phyloP scores from a whole-genome alignment of 176 grass and related monocot species.

The Saccharum spontaneum region DNA sequence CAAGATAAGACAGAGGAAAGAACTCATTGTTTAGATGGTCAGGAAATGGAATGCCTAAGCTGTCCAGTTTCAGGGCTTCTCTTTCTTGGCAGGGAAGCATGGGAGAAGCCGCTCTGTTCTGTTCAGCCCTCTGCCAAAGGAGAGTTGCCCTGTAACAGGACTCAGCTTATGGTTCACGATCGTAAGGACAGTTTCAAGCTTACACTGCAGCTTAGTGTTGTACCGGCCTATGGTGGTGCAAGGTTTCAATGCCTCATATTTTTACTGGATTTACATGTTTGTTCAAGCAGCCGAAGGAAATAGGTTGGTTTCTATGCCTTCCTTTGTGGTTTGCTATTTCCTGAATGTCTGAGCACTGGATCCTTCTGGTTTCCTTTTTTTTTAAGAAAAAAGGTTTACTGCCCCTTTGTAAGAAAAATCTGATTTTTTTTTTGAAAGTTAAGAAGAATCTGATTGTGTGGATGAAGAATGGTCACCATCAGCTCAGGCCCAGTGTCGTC shows the following conservation, averaged over 20 bases:
- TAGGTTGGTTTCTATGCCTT: neutral
- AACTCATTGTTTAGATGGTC: neutral
- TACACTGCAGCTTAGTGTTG: neutral
- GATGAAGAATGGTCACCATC: neutral
- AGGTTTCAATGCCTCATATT: slow-evolving; percentile 4
- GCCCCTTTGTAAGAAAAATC: neutral
- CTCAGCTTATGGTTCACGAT: slow-evolving; percentile 41
- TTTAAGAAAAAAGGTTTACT: neutral
- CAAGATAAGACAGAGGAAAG: neutral
- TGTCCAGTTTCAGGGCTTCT: slow-evolving; percentile 59
- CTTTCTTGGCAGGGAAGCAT: slow-evolving; percentile 57
- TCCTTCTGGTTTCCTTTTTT: neutral
- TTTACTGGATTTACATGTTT: neutral
- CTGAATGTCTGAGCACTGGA: neutral
- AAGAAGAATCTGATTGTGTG: neutral
- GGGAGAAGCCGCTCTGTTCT: neutral
- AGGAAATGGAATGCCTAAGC: slow-evolving; percentile 24
- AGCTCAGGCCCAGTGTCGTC: no score
- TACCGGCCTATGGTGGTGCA: neutral
- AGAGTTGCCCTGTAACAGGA: slow-evolving; percentile 70
- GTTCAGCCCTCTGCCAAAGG: slow-evolving; percentile 56
- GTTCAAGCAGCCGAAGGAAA: neutral
- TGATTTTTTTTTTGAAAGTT: neutral
- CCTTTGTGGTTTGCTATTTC: neutral
- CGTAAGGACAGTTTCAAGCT: neutral